A percentile compares a stretch with the other conserved stretches of the same genome.
Conservation (phyloP, 1,284 basidiomycete genomes). For the Heterobasidion irregulare region DNA sequence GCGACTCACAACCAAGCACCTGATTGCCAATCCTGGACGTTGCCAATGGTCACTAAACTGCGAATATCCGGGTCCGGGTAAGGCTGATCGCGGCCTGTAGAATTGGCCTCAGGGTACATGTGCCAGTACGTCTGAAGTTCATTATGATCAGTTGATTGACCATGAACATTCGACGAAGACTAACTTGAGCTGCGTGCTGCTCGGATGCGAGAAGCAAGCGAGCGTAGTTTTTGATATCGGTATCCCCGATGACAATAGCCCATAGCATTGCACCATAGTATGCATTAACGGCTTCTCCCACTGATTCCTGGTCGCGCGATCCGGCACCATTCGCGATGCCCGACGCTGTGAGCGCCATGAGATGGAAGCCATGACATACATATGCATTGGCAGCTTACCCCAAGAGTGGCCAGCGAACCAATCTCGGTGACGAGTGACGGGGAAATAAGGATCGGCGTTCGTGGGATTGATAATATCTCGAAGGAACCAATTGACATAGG, state of each 20-base stretch:
- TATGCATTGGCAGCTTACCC: conserved; percentile 15
- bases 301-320: conserved; percentile 25
- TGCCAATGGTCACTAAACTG: conserved; percentile 24
- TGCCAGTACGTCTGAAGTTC: conserved; percentile 21
- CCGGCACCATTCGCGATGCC: conserved; percentile 27
- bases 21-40: conserved; percentile 25
- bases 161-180: too few relatives aligned
- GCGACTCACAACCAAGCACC: conserved; percentile 22
- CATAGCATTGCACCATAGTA: conserved; percentile 18
- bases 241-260: conserved; percentile 18
- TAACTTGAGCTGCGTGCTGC: conserved; percentile 22
- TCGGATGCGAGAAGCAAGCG: conserved; percentile 25
- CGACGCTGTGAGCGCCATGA: conserved; percentile 15
- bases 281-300: conserved; percentile 25
- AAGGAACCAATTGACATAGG: conserved; percentile 19
- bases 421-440: conserved; percentile 23
- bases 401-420: conserved; percentile 29
- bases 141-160: too few relatives aligned
- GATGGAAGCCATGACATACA: neutral
- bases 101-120: conserved; percentile 20
- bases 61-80: conserved; percentile 24
- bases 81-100: conserved; percentile 23
- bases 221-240: conserved; percentile 22
- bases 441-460: conserved; percentile 20
- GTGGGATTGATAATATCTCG: conserved; percentile 25